Evolutionary conservation across 768 basidiomycete genomes (phyloP).

Genomic region (Psilocybe subaeruginosa): DNA sequence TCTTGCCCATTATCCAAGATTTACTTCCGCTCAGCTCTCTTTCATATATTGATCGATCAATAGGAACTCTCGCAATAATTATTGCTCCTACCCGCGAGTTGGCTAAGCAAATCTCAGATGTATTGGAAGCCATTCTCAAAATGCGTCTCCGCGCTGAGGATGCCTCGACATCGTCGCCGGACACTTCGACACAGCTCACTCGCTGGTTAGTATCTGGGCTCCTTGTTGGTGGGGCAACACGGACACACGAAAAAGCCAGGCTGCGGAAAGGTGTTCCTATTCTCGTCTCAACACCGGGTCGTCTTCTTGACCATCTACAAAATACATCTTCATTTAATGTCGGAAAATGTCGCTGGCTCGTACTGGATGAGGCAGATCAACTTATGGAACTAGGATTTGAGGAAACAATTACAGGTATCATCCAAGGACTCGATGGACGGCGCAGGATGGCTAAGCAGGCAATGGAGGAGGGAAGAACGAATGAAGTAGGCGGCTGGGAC

Average conservation of each 20-base stretch:
- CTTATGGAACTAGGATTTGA: slow-evolving; percentile 99
- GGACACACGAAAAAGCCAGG: slow-evolving; percentile 94
- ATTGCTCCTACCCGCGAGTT: slow-evolving; percentile 96
- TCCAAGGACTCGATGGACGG: slow-evolving; percentile 85
- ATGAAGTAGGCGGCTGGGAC: slow-evolving; percentile 85
- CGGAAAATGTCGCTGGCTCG: slow-evolving; percentile 93
- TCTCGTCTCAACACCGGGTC: slow-evolving; percentile 93
- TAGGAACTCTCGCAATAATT: slow-evolving; percentile 93
- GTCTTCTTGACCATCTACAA: slow-evolving; percentile 94
- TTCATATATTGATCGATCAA: slow-evolving; percentile 94
- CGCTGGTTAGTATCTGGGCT: slow-evolving; percentile 95
- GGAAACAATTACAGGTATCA: slow-evolving; percentile 89
- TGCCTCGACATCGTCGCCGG: slow-evolving; percentile 53
- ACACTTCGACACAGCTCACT: slow-evolving; percentile 55
- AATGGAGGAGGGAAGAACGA: slow-evolving; percentile 62
- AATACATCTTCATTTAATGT: slow-evolving; percentile 93
- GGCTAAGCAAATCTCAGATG: slow-evolving; percentile 95
- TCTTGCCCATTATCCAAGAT: slow-evolving; percentile 94
- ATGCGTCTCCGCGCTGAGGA: slow-evolving; percentile 68
- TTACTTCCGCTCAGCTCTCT: slow-evolving; percentile 85
- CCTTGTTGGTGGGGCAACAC: slow-evolving; percentile 91
- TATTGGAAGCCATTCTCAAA: slow-evolving; percentile 81
- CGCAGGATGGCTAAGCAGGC: slow-evolving; percentile 73
- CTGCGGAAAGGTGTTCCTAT: slow-evolving; percentile 95
- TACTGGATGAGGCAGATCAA: slow-evolving; percentile 96